Percentiles rank a stretch among this genome's conserved stretches.
Evolutionary conservation across 345 rosid species (phyloP).

Genomic region (Citrus glauca): DNA sequence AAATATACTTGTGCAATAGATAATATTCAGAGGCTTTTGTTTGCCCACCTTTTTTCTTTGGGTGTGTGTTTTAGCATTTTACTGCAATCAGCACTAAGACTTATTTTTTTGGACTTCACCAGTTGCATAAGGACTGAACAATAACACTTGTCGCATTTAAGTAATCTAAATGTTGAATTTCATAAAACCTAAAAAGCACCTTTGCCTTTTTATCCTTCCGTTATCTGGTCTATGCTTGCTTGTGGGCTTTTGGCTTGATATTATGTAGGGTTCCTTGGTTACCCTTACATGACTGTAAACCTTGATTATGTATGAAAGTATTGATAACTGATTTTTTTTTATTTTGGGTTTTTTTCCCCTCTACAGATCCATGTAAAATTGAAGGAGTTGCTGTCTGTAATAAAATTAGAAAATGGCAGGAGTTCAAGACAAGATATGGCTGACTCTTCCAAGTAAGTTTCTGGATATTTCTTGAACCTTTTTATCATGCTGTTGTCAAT

Average conservation of each 20-base stretch:
- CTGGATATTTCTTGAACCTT: slow-evolving; percentile 8
- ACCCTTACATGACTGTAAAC: background rate
- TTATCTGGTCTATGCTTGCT: background rate
- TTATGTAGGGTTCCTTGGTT: background rate
- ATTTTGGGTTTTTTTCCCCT: slow-evolving; percentile 2
- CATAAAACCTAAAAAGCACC: background rate
- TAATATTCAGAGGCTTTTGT: too few relatives aligned
- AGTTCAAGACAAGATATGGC: slow-evolving; percentile 50
- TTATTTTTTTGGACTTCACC: background rate
- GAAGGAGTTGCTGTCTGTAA: slow-evolving; percentile 55
- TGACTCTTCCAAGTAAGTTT: slow-evolving; percentile 50
- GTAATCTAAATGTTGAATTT: background rate
- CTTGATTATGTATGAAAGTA: background rate
- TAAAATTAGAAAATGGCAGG: slow-evolving; percentile 49
- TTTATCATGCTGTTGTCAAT: background rate
- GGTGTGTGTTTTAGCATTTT: background rate
- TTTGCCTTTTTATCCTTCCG: background rate
- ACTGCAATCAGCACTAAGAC: background rate
- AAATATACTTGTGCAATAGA: too few relatives aligned
- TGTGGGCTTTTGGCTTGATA: background rate
- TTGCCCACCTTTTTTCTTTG: too few relatives aligned
- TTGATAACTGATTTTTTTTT: background rate
- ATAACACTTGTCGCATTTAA: background rate
- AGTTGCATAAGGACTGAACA: background rate
- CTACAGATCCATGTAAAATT: slow-evolving; percentile 60